Evolutionary conservation across 2,329 filamentous ascomycete species (phyloP).

Genomic region (Colletotrichum spaethianum): DNA sequence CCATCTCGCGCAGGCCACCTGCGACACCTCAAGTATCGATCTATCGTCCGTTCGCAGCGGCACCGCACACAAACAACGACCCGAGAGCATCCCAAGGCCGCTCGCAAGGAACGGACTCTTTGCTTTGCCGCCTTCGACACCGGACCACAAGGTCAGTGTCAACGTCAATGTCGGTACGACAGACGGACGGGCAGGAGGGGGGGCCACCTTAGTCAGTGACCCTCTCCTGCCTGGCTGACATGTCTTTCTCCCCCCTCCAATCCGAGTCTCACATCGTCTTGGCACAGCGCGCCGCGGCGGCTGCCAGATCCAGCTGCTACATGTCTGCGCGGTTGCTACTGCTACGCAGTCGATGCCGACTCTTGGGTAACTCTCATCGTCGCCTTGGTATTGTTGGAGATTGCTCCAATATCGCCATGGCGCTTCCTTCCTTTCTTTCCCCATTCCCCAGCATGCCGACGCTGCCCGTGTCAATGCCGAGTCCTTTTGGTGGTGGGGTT

Average conservation of each 20-base stretch:
- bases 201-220: not conserved
- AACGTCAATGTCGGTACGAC: not conserved
- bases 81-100: not conserved
- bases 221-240: not conserved
- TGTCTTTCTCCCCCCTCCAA: not conserved
- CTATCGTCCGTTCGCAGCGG: conserved; percentile 32
- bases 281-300: not conserved
- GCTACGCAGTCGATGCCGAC: not conserved
- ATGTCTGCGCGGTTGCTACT: not conserved
- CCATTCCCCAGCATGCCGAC: not conserved
- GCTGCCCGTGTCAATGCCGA: not conserved
- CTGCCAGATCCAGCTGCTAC: not conserved
- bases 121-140: not conserved
- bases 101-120: conserved; percentile 1
- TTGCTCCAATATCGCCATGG: not conserved
- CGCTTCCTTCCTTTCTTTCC: not conserved
- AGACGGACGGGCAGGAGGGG: not conserved
- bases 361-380: not conserved
- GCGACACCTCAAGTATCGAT: conserved; percentile 34
- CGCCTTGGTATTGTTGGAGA: not conserved
- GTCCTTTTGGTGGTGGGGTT: not conserved
- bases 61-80: not conserved
- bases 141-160: not conserved
- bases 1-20: not conserved
- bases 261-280: conserved; percentile 21